Conservation (phyloP, 345 rosid species). For the Erucastrum elatum region DNA sequence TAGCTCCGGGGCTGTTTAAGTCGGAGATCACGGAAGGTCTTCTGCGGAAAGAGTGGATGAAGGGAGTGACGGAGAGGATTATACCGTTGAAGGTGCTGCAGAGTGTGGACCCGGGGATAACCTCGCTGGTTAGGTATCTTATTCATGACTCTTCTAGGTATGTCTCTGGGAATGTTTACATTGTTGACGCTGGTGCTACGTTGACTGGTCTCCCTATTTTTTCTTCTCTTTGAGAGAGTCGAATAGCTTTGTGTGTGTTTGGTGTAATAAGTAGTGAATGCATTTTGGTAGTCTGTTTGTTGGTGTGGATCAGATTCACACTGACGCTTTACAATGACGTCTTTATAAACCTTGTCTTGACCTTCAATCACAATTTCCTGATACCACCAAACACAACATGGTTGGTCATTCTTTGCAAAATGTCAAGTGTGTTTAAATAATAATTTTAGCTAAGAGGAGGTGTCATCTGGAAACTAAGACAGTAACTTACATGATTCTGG, state of each 20-base stretch:
- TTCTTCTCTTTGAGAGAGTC: slow-evolving; percentile 50
- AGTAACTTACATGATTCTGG: slow-evolving; percentile 60
- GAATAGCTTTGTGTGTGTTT: background rate
- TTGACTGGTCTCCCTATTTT: slow-evolving; percentile 65
- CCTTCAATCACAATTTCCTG: slow-evolving; percentile 87
- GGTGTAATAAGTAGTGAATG: slow-evolving; percentile 7
- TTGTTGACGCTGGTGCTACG: slow-evolving; percentile 62
- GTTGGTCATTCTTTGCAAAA: background rate
- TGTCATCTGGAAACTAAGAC: no score
- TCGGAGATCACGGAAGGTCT: slow-evolving; percentile 75
- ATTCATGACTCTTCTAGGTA: slow-evolving; percentile 68
- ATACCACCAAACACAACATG: background rate
- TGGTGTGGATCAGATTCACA: slow-evolving; percentile 61
- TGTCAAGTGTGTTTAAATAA: background rate
- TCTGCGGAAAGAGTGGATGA: slow-evolving; percentile 61
- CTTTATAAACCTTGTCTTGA: slow-evolving; percentile 93
- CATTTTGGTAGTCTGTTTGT: slow-evolving; percentile 60
- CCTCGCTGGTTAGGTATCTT: slow-evolving; percentile 64
- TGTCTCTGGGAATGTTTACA: slow-evolving; percentile 60
- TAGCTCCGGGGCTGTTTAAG: slow-evolving; percentile 69
- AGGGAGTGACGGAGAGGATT: slow-evolving; percentile 38
- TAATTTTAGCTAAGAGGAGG: no score
- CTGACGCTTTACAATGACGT: slow-evolving; percentile 89
- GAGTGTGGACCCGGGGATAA: slow-evolving; percentile 67
- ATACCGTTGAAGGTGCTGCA: slow-evolving; percentile 53